Percentiles rank a stretch among this genome's conserved stretches.
These are phyloP conservation scores for Starmerella apis DNA, from an alignment of 805 yeast genomes.

Conservation along the genomic window DNA sequence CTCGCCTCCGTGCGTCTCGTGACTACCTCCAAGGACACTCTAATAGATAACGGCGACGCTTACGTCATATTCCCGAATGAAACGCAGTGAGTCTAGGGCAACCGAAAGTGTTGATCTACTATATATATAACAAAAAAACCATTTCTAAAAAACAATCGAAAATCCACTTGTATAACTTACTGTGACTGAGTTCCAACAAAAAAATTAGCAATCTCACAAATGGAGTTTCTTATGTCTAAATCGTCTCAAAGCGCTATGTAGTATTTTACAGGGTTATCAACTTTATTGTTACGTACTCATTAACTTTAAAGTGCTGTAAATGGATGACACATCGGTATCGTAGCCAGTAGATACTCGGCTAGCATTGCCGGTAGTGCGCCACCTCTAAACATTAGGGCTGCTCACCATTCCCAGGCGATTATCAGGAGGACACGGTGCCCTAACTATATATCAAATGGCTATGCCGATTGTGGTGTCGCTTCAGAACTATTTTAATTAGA, in stretches of 20 bases:
- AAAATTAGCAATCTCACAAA: too few relatives aligned
- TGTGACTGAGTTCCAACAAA: too few relatives aligned
- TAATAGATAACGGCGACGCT: background rate
- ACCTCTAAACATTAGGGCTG: slow-evolving; percentile 1
- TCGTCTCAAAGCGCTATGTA: too few relatives aligned
- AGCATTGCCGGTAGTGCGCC: background rate
- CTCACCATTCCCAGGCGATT: background rate
- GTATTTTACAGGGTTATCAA: too few relatives aligned
- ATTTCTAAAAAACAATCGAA: too few relatives aligned
- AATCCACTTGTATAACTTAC: too few relatives aligned
- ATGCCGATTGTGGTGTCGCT: too few relatives aligned
- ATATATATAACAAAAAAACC: too few relatives aligned
- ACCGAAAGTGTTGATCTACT: background rate
- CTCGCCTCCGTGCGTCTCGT: slow-evolving; percentile 1
- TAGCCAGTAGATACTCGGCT: background rate
- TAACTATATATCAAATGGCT: background rate
- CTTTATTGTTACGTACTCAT: background rate
- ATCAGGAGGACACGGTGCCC: background rate
- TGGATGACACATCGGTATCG: background rate
- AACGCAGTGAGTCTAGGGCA: background rate
- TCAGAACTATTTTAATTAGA: too few relatives aligned
- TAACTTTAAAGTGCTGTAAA: background rate
- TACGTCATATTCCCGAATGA: background rate
- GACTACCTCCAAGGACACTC: background rate
- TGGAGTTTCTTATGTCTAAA: too few relatives aligned